Evolutionary conservation across 202 grass and related monocot genomes (phyloP).

Genomic region (Zoysia matrella): DNA sequence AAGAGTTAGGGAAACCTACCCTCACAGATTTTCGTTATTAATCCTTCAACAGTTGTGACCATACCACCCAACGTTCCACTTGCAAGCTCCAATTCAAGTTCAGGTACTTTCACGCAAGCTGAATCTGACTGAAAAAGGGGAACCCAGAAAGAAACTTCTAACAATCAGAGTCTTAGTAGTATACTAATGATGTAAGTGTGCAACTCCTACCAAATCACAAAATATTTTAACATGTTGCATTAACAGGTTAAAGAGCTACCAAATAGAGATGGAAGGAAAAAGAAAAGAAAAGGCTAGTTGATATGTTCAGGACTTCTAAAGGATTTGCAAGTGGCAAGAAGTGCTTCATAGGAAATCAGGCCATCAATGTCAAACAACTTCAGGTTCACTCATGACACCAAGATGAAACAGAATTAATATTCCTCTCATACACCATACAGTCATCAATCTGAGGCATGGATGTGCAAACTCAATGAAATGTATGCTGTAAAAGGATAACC

Average conservation of each 20-base stretch:
- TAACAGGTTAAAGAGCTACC: background rate
- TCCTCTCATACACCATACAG: background rate
- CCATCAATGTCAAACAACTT: background rate
- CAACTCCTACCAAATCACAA: no score
- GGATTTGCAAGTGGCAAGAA: background rate
- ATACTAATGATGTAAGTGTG: background rate
- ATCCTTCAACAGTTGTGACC: slow-evolving; percentile 95
- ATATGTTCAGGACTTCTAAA: background rate
- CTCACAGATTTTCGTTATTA: slow-evolving; percentile 92
- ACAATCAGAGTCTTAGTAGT: slow-evolving; percentile 12
- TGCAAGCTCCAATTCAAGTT: slow-evolving; percentile 88
- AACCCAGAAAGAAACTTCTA: background rate
- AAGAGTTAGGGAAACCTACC: slow-evolving; percentile 51
- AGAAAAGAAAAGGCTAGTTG: background rate
- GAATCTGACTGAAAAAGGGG: slow-evolving; percentile 70
- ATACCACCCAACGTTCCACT: slow-evolving; percentile 86
- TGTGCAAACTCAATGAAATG: background rate
- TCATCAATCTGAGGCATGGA: slow-evolving; percentile 10
- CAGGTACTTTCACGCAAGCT: slow-evolving; percentile 75
- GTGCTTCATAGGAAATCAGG: background rate
- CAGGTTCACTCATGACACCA: background rate
- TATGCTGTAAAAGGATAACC: background rate
- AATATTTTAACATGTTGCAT: background rate
- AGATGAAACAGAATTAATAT: slow-evolving; percentile 14
- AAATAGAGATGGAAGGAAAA: background rate